Percentiles rank a stretch among this genome's conserved stretches.
Evolutionary conservation across 2,329 filamentous ascomycete genomes (phyloP).

Genomic region (Kalmusia sp.): DNA sequence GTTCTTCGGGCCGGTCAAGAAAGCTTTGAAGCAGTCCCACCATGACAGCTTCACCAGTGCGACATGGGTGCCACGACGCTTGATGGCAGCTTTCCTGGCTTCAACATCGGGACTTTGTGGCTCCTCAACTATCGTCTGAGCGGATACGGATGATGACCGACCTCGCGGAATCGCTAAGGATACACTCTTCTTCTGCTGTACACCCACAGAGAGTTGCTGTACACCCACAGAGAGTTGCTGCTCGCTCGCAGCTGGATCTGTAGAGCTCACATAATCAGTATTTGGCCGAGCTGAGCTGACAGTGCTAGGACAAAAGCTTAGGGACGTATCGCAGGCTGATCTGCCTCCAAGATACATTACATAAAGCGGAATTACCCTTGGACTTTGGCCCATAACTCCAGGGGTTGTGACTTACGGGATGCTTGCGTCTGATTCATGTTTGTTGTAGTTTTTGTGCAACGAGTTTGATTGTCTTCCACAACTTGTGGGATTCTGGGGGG

Average conservation of each 20-base stretch:
- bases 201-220: not conserved
- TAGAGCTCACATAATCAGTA: not conserved
- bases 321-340: no score
- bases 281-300: no score
- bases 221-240: not conserved
- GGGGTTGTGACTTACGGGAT: not conserved
- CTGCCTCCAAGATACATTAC: no score
- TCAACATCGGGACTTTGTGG: not conserved
- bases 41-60: slow-evolving; percentile 4
- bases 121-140: not conserved
- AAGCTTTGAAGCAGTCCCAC: slow-evolving; percentile 6
- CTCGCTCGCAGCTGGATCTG: not conserved
- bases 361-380: no score
- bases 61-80: slow-evolving; percentile 2
- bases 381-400: no score
- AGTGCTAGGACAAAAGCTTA: no score
- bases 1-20: slow-evolving; percentile 2
- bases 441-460: not conserved
- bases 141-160: not conserved
- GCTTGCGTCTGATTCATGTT: not conserved
- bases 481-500: no score
- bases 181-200: not conserved
- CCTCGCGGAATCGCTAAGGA: not conserved
- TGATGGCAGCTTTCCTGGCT: not conserved
- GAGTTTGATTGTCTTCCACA: no score